Conservation (phyloP, 805 yeast genomes). For the Torulaspora franciscae region DNA sequence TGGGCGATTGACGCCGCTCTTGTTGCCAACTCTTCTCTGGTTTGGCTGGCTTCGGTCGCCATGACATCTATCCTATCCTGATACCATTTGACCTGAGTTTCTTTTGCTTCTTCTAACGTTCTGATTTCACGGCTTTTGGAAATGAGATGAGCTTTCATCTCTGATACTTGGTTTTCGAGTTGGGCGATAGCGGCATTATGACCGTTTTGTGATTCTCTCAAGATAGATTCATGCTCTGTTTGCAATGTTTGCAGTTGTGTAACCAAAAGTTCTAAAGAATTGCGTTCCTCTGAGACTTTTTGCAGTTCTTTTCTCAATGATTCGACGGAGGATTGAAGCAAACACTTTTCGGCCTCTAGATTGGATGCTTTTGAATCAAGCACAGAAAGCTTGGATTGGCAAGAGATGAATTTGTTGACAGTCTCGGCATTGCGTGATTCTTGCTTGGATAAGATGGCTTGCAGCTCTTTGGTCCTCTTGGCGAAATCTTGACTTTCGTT, state of each 20-base stretch:
- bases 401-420: slow-evolving; percentile 51
- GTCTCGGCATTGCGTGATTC: slow-evolving; percentile 47
- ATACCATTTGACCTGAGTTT: slow-evolving; percentile 48
- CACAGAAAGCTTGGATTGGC: slow-evolving; percentile 44
- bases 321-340: slow-evolving; percentile 46
- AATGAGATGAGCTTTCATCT: slow-evolving; percentile 31
- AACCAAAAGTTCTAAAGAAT: slow-evolving; percentile 52
- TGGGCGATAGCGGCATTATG: slow-evolving; percentile 46
- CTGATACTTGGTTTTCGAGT: slow-evolving; percentile 35
- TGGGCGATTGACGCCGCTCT: slow-evolving; percentile 10
- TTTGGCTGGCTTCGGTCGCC: slow-evolving; percentile 3
- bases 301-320: slow-evolving; percentile 50
- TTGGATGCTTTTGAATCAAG: slow-evolving; percentile 44
- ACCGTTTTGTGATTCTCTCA: slow-evolving; percentile 46
- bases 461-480: slow-evolving; percentile 38
- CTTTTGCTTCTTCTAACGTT: slow-evolving; percentile 36
- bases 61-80: slow-evolving; percentile 52
- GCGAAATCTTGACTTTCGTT: slow-evolving; percentile 45
- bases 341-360: slow-evolving; percentile 50
- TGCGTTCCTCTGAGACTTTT: slow-evolving; percentile 53
- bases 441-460: slow-evolving; percentile 41
- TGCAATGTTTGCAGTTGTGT: slow-evolving; percentile 56
- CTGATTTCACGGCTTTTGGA: slow-evolving; percentile 49
- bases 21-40: slow-evolving; percentile 30
- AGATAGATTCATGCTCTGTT: slow-evolving; percentile 54